These are phyloP conservation scores for Ulvella scutata DNA, from an alignment of 139 green algal genomes.

Conservation along the genomic window DNA sequence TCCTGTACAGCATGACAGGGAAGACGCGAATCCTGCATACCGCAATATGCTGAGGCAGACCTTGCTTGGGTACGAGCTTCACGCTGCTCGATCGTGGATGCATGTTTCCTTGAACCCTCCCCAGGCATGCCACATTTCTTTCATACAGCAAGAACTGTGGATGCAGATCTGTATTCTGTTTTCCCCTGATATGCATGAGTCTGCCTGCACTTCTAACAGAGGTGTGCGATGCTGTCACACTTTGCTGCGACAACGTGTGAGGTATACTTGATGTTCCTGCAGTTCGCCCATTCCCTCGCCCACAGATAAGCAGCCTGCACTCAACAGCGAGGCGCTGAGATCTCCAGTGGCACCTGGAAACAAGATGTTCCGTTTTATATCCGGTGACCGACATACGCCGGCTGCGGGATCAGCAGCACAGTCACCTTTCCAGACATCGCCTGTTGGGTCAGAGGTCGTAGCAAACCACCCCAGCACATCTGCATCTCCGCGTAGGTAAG, in stretches of 20 bases:
- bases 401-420: constrained; percentile 19
- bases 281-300: background rate
- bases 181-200: too few relatives aligned
- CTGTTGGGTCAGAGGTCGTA: background rate
- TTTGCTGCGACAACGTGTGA: too few relatives aligned
- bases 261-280: too few relatives aligned
- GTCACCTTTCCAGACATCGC: constrained; percentile 3
- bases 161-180: too few relatives aligned
- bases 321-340: constrained; percentile 11
- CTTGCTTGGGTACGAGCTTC: background rate
- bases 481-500: background rate
- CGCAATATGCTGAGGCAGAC: constrained; percentile 1
- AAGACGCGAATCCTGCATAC: background rate
- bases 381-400: constrained; percentile 41
- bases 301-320: background rate
- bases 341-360: constrained; percentile 16
- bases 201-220: too few relatives aligned
- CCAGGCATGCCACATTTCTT: too few relatives aligned
- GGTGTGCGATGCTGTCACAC: too few relatives aligned
- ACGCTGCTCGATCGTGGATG: background rate
- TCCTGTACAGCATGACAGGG: background rate
- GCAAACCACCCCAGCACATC: background rate
- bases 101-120: too few relatives aligned
- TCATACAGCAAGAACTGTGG: too few relatives aligned
- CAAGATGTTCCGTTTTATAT: constrained; percentile 62